These are phyloP conservation scores for Mycena galericulata DNA, from an alignment of 768 basidiomycete species.

Conservation along the genomic window DNA sequence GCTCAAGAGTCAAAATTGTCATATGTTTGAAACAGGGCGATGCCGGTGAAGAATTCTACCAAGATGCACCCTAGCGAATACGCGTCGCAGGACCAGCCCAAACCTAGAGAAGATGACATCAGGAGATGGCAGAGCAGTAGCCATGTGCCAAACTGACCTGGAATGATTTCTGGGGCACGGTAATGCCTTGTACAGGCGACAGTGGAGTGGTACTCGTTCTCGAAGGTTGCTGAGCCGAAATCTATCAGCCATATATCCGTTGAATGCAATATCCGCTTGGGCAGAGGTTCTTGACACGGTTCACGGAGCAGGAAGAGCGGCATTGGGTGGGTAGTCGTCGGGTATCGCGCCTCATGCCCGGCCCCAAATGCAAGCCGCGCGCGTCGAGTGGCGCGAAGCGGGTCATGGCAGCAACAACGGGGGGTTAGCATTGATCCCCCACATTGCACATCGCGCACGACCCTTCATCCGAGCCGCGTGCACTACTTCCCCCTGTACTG, in stretches of 20 bases:
- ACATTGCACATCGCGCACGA: no score
- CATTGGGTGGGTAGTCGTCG: no score
- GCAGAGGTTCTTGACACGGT: no score
- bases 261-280: slow-evolving; percentile 83
- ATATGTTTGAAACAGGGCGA: slow-evolving; percentile 99
- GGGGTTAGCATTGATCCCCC: no score
- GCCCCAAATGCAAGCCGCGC: no score
- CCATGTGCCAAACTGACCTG: slow-evolving; percentile 64
- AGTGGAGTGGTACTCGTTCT: slow-evolving; percentile 97
- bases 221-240: slow-evolving; percentile 98
- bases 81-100: slow-evolving; percentile 99
- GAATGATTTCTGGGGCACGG: slow-evolving; percentile 98
- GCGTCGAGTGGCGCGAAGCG: no score
- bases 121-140: slow-evolving; percentile 14
- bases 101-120: slow-evolving; percentile 62
- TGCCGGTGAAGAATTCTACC: slow-evolving; percentile 97
- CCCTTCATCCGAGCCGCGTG: no score
- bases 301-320: no score
- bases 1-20: slow-evolving; percentile 99
- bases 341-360: no score
- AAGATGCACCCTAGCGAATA: slow-evolving; percentile 99
- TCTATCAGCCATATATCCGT: slow-evolving; percentile 97
- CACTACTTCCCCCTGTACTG: no score
- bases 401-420: no score
- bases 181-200: slow-evolving; percentile 99